phyloP scores from a whole-genome alignment of 2,329 filamentous ascomycete genomes.

The Lasiodiplodia sp. region DNA sequence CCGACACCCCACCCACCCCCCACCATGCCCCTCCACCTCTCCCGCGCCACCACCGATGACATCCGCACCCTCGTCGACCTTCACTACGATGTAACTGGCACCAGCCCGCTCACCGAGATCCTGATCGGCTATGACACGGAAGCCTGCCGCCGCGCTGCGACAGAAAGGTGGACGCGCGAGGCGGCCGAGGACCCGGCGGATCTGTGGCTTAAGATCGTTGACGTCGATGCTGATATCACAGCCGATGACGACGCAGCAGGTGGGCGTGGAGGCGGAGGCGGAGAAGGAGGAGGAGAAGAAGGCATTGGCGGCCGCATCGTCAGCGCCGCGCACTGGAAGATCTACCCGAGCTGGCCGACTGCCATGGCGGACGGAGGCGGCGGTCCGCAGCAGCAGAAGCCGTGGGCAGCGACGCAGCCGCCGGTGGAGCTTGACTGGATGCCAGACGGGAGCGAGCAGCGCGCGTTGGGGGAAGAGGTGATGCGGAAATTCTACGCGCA shows the following conservation, averaged over 20 bases:
- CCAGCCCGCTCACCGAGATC: slow-evolving; percentile 25
- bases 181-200: slow-evolving; percentile 35
- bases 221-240: no score
- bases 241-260: no score
- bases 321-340: slow-evolving; percentile 42
- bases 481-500: neutral
- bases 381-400: neutral
- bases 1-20: neutral
- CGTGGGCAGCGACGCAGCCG: neutral
- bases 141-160: slow-evolving; percentile 17
- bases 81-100: slow-evolving; percentile 28
- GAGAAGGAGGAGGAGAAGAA: no score
- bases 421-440: neutral
- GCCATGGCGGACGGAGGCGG: slow-evolving; percentile 2
- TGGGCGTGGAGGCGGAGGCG: no score
- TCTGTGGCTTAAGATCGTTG: slow-evolving; percentile 43
- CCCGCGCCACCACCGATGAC: slow-evolving; percentile 30
- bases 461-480: slow-evolving; percentile 11
- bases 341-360: slow-evolving; percentile 34
- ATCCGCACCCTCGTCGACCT: slow-evolving; percentile 31
- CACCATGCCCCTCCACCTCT: slow-evolving; percentile 11
- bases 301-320: slow-evolving; percentile 33
- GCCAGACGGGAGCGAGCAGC: slow-evolving; percentile 7
- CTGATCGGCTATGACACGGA: slow-evolving; percentile 27
- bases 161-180: slow-evolving; percentile 31